phyloP scores from a whole-genome alignment of 139 green algal genomes.

The Chlorella sorokiniana region DNA sequence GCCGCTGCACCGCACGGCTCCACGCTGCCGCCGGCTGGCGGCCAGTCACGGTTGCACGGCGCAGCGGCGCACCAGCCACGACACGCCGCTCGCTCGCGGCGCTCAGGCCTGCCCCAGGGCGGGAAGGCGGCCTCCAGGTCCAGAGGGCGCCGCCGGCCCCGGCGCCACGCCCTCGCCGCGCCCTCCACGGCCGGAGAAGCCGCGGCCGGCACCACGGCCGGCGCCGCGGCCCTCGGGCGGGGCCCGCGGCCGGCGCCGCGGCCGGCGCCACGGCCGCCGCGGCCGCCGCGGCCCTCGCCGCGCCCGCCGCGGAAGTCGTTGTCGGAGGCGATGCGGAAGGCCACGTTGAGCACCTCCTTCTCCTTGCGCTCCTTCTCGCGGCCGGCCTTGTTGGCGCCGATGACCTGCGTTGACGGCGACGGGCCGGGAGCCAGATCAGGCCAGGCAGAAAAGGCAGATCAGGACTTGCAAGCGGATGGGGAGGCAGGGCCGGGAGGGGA shows the following conservation, averaged over 20 bases:
- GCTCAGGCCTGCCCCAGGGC: slow-evolving; percentile 20
- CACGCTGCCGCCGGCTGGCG: too few species aligned
- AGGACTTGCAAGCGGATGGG: not conserved
- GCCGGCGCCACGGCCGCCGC: slow-evolving; percentile 9
- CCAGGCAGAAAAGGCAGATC: not conserved
- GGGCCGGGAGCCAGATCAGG: not conserved
- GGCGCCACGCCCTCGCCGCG: slow-evolving; percentile 1
- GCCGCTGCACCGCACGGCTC: too few species aligned
- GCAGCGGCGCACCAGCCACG: not conserved
- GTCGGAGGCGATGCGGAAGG: slow-evolving; percentile 43
- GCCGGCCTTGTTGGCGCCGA: slow-evolving; percentile 43
- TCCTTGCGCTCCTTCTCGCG: slow-evolving; percentile 40
- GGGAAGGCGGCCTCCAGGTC: slow-evolving; percentile 51
- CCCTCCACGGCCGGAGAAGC: slow-evolving; percentile 7
- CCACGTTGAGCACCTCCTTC: slow-evolving; percentile 49
- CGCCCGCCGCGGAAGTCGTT: slow-evolving; percentile 13
- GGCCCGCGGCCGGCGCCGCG: slow-evolving; percentile 1
- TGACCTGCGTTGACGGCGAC: not conserved
- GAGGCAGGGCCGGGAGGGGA: not conserved
- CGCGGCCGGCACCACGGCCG: not conserved
- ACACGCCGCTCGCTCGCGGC: not conserved
- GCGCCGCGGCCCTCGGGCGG: not conserved
- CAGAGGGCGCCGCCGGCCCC: slow-evolving; percentile 8
- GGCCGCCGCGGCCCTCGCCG: slow-evolving; percentile 19
- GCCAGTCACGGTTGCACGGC: not conserved